Evolutionary conservation across 2,329 filamentous ascomycete genomes (phyloP).

Genomic region (Rugonectria rugulosa): DNA sequence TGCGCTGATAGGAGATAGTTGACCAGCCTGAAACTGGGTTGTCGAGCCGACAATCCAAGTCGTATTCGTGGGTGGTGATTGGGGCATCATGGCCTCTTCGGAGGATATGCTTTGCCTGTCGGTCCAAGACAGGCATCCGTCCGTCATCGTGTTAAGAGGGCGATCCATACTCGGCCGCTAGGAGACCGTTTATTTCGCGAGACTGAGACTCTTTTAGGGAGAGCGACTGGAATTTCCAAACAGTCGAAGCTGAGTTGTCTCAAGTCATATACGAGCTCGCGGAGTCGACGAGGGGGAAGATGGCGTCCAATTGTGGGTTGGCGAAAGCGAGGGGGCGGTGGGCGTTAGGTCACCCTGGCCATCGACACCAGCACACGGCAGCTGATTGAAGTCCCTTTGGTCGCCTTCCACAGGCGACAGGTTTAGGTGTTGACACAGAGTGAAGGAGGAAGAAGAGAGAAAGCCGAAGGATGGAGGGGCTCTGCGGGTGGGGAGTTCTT

Average conservation of each 20-base stretch:
- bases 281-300: conserved; percentile 31
- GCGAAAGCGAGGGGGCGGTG: conserved; percentile 36
- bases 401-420: conserved; percentile 35
- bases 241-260: conserved; percentile 25
- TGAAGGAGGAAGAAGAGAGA: conserved; percentile 31
- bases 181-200: background rate
- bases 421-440: conserved; percentile 33
- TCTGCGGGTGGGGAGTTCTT: conserved; percentile 42
- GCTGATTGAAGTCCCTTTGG: conserved; percentile 40
- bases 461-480: conserved; percentile 43
- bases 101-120: conserved; percentile 55
- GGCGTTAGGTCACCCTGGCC: conserved; percentile 37
- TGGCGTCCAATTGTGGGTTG: conserved; percentile 39
- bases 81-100: conserved; percentile 43
- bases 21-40: conserved; percentile 51
- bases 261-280: conserved; percentile 27
- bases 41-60: conserved; percentile 38
- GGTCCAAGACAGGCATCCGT: conserved; percentile 55
- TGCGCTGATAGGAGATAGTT: conserved; percentile 62
- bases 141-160: conserved; percentile 50
- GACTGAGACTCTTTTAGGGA: background rate
- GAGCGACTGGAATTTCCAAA: conserved; percentile 10
- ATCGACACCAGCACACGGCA: conserved; percentile 40
- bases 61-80: conserved; percentile 43
- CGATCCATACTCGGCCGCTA: conserved; percentile 56